These are phyloP conservation scores for Diaporthe capsici DNA, from an alignment of 2,329 filamentous ascomycete species.

Conservation along the genomic window DNA sequence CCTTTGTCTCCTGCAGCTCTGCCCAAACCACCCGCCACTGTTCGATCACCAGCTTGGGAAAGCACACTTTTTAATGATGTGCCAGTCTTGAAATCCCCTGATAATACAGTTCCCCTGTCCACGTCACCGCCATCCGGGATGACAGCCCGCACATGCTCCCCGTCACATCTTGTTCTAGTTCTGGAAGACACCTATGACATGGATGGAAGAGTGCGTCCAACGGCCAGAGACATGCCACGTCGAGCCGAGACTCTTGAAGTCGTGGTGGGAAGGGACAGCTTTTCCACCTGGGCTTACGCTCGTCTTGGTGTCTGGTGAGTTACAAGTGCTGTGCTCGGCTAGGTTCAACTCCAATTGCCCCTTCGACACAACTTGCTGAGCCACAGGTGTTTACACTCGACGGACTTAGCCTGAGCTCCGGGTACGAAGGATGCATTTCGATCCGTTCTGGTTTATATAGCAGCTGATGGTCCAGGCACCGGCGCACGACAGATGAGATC, in stretches of 20 bases:
- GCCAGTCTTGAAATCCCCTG: neutral
- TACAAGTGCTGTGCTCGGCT: neutral
- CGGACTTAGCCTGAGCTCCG: neutral
- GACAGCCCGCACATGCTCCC: neutral
- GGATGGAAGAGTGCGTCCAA: neutral
- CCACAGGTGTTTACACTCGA: neutral
- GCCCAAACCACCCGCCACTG: neutral
- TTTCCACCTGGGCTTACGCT: neutral
- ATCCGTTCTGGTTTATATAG: neutral
- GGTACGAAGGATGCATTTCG: neutral
- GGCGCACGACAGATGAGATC: neutral
- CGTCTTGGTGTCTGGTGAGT: neutral
- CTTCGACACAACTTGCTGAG: neutral
- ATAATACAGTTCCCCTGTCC: too few species aligned
- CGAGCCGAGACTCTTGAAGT: neutral
- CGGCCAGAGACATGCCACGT: constrained; percentile 13
- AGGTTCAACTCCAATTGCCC: neutral
- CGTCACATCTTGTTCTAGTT: neutral
- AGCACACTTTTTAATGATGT: neutral
- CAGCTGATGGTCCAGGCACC: neutral
- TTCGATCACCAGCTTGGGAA: neutral
- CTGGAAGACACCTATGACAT: neutral
- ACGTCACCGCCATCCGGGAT: neutral
- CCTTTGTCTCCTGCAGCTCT: constrained; percentile 6
- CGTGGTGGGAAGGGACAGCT: neutral